phyloP scores from a whole-genome alignment of 371 early-diverging fungal species.

The Parasitella parasitica region DNA sequence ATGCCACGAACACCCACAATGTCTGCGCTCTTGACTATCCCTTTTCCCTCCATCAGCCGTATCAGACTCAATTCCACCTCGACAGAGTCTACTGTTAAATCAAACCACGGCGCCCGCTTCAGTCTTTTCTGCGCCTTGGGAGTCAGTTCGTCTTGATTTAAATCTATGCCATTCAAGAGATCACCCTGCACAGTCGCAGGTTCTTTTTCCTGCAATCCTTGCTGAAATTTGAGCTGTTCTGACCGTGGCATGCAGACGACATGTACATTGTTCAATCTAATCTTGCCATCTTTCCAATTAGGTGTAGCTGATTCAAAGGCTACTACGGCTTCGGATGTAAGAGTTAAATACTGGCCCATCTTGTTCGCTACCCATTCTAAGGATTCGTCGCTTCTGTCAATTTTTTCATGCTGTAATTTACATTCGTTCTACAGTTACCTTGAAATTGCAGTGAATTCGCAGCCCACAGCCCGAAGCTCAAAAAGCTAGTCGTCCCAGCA shows the following conservation, averaged over 20 bases:
- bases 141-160: conserved; percentile 39
- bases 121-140: conserved; percentile 28
- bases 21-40: conserved; percentile 77
- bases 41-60: conserved; percentile 90
- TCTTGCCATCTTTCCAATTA: conserved; percentile 88
- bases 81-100: conserved; percentile 77
- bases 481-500: conserved; percentile 89
- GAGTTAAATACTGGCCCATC: conserved; percentile 78
- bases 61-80: conserved; percentile 87
- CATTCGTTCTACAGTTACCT: conserved; percentile 58
- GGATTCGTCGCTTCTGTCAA: neutral
- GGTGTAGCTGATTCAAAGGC: conserved; percentile 91
- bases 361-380: conserved; percentile 75
- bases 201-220: neutral
- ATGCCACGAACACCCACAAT: conserved; percentile 88
- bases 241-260: conserved; percentile 52
- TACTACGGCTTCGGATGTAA: conserved; percentile 78
- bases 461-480: conserved; percentile 76
- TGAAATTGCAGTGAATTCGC: conserved; percentile 90
- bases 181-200: conserved; percentile 17
- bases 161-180: conserved; percentile 30
- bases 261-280: conserved; percentile 81
- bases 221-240: conserved; percentile 36
- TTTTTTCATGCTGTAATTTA: neutral
- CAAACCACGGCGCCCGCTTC: conserved; percentile 61